phyloP scores from a whole-genome alignment of 108 stramenopile genomes.

The Epithemia pelagica region DNA sequence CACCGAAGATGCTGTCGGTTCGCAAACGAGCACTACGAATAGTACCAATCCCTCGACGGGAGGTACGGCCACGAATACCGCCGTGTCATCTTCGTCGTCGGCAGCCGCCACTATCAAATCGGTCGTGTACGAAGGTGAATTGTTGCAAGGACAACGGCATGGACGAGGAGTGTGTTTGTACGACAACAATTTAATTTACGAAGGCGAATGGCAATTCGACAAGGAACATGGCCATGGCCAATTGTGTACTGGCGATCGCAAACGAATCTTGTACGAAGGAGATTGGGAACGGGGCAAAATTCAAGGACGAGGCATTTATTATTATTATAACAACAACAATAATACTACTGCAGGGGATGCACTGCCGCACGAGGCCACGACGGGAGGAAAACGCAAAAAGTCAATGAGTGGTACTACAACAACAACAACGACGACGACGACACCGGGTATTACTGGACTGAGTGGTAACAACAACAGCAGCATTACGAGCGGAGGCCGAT shows the following conservation, averaged over 20 bases:
- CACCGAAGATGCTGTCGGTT: neutral
- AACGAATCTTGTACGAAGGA: constrained; percentile 69
- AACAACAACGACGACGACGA: constrained; percentile 4
- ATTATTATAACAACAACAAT: constrained; percentile 53
- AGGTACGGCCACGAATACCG: constrained; percentile 9
- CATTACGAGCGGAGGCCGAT: neutral
- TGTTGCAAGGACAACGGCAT: constrained; percentile 58
- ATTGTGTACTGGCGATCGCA: constrained; percentile 70
- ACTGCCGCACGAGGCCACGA: neutral
- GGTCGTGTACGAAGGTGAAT: constrained; percentile 86
- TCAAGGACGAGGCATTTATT: constrained; percentile 77
- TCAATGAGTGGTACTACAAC: neutral
- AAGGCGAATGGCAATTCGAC: constrained; percentile 81
- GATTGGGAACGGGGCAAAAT: constrained; percentile 81
- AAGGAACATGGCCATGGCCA: constrained; percentile 81
- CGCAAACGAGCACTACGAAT: neutral
- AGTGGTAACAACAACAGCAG: neutral
- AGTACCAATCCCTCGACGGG: neutral
- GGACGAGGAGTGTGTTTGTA: constrained; percentile 81
- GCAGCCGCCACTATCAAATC: too few species aligned
- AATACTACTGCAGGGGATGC: constrained; percentile 3
- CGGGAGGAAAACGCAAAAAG: too few species aligned
- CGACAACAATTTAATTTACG: constrained; percentile 72
- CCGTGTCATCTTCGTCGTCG: constrained; percentile 11
- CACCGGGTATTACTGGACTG: too few species aligned